A percentile compares a stretch with the other conserved stretches of the same genome.
Evolutionary conservation across 78 protist genomes (phyloP).

Genomic region (Isochrysis galbana): DNA sequence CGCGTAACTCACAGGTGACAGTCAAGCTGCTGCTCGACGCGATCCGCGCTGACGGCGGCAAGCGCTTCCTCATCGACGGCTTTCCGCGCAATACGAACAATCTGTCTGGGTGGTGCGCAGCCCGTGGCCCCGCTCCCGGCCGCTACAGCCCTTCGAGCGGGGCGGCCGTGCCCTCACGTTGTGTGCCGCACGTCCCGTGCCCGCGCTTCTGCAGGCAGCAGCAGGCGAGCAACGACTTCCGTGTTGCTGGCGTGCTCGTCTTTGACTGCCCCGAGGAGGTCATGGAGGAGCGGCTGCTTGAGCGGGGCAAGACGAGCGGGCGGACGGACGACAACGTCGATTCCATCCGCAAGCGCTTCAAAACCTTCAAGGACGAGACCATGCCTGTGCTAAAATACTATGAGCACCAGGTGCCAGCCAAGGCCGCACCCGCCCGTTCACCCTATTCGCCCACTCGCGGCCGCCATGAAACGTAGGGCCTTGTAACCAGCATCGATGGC

Average conservation of each 20-base stretch:
- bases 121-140: too few species aligned
- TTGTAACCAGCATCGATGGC: background rate
- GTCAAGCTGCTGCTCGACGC: conserved; percentile 64
- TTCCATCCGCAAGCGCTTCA: conserved; percentile 54
- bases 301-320: conserved; percentile 62
- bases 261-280: conserved; percentile 55
- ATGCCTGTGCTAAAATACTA: background rate
- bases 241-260: background rate
- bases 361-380: background rate
- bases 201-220: too few species aligned
- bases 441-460: too few species aligned
- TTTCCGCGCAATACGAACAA: conserved; percentile 72
- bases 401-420: background rate
- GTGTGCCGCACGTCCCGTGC: too few species aligned
- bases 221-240: background rate
- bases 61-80: conserved; percentile 74
- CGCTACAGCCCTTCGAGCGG: too few species aligned
- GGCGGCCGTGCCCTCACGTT: too few species aligned
- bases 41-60: conserved; percentile 36
- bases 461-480: too few species aligned
- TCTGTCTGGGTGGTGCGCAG: background rate
- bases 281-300: conserved; percentile 51
- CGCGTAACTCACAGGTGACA: too few species aligned
- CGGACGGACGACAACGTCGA: conserved; percentile 69
- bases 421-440: too few species aligned